Evolutionary conservation across 2,329 filamentous ascomycete species (phyloP).

Genomic region (Penicillium fuscoglaucum): DNA sequence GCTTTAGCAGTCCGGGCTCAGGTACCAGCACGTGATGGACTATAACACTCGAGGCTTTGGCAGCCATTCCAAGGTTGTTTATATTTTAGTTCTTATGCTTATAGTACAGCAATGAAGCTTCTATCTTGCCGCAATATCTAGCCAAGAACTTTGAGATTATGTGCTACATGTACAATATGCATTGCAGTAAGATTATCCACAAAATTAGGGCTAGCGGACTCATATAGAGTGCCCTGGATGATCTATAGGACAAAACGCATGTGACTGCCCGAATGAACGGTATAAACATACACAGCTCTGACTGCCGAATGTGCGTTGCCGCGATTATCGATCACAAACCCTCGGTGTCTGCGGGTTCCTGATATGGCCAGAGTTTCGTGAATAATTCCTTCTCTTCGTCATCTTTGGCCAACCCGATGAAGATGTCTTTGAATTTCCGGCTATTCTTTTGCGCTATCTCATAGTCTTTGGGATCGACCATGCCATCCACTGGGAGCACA

Average conservation of each 20-base stretch:
- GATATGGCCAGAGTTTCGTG: constrained; percentile 29
- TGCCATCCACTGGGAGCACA: constrained; percentile 34
- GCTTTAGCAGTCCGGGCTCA: neutral
- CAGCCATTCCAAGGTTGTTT: neutral
- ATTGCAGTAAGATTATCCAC: neutral
- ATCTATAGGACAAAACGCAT: neutral
- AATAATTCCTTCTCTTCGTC: constrained; percentile 27
- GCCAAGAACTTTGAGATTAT: neutral
- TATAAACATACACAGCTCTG: neutral
- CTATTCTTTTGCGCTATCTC: constrained; percentile 16
- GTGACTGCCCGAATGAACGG: neutral
- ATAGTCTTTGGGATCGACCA: constrained; percentile 35
- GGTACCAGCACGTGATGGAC: neutral
- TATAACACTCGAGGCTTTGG: neutral
- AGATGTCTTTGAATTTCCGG: constrained; percentile 27
- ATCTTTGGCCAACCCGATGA: constrained; percentile 24
- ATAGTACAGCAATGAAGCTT: neutral
- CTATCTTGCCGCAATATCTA: neutral
- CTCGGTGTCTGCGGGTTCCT: constrained; percentile 12
- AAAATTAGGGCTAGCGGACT: neutral
- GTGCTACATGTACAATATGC: neutral
- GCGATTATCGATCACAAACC: neutral
- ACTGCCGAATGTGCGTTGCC: neutral
- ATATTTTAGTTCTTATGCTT: neutral
- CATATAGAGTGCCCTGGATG: neutral